Percentiles rank a stretch among this genome's conserved stretches.
Conservation (phyloP, 148 eudicot species). For the Persicaria maculosa region DNA sequence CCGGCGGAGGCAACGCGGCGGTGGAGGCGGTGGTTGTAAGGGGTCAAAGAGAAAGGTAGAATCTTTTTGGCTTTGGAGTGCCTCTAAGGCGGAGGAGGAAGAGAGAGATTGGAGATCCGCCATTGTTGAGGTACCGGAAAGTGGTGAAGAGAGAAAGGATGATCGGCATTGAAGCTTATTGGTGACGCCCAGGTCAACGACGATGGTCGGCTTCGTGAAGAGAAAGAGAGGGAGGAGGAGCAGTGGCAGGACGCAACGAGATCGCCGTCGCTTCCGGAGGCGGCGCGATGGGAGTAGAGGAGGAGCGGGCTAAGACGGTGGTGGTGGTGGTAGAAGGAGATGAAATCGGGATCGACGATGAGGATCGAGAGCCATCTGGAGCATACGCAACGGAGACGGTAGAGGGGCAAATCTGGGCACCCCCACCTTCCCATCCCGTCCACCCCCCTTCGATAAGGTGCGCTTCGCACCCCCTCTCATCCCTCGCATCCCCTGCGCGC, state of each 20-base stretch:
- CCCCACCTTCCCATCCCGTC: too few relatives aligned
- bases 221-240: neutral
- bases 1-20: slow-evolving; percentile 59
- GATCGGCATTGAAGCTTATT: slow-evolving; percentile 13
- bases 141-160: slow-evolving; percentile 14
- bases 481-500: too few relatives aligned
- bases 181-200: too few relatives aligned
- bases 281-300: slow-evolving; percentile 12
- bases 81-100: slow-evolving; percentile 11
- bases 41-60: slow-evolving; percentile 15
- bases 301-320: slow-evolving; percentile 30
- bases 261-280: neutral
- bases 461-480: too few relatives aligned
- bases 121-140: slow-evolving; percentile 25
- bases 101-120: slow-evolving; percentile 17
- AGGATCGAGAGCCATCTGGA: slow-evolving; percentile 20
- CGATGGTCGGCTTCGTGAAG: too few relatives aligned
- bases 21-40: slow-evolving; percentile 28
- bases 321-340: slow-evolving; percentile 23
- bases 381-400: slow-evolving; percentile 19
- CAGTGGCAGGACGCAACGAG: slow-evolving; percentile 16
- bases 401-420: slow-evolving; percentile 9
- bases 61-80: neutral
- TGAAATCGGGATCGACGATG: slow-evolving; percentile 20
- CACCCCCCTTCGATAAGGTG: too few relatives aligned